phyloP scores from a whole-genome alignment of 805 yeast species.

The Priceomyces fermenticarens region DNA sequence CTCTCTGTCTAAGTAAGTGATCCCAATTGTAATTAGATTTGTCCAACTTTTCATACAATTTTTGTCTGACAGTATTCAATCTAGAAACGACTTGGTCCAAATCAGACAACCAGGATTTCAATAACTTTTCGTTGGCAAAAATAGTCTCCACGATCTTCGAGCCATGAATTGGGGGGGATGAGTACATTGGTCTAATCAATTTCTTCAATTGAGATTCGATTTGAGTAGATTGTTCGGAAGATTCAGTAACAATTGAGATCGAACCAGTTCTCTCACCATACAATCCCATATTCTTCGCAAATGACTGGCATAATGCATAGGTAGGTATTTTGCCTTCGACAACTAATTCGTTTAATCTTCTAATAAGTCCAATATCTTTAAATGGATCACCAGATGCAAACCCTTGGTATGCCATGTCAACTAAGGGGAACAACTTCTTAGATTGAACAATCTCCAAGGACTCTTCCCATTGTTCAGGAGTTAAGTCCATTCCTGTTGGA shows the following conservation, averaged over 20 bases:
- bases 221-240: conserved; percentile 47
- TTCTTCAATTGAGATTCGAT: conserved; percentile 80
- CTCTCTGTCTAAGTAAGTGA: conserved; percentile 83
- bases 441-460: conserved; percentile 62
- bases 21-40: conserved; percentile 74
- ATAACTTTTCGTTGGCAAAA: conserved; percentile 56
- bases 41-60: conserved; percentile 61
- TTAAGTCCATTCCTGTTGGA: conserved; percentile 95
- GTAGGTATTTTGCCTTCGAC: conserved; percentile 51
- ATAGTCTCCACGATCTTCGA: conserved; percentile 83
- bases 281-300: conserved; percentile 49
- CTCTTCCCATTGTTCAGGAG: conserved; percentile 73
- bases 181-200: conserved; percentile 80
- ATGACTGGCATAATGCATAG: conserved; percentile 50
- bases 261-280: conserved; percentile 71
- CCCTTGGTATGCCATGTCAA: conserved; percentile 96
- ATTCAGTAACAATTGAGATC: conserved; percentile 58
- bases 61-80: conserved; percentile 66
- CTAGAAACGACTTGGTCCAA: conserved; percentile 77
- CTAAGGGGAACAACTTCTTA: conserved; percentile 68
- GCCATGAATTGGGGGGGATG: conserved; percentile 95
- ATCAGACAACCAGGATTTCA: conserved; percentile 75
- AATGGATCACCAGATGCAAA: conserved; percentile 82
- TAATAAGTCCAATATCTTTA: conserved; percentile 56
- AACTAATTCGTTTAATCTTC: conserved; percentile 44